Conservation (phyloP, 306 rosid genomes). For the Cotoneaster glaucophyllus region DNA sequence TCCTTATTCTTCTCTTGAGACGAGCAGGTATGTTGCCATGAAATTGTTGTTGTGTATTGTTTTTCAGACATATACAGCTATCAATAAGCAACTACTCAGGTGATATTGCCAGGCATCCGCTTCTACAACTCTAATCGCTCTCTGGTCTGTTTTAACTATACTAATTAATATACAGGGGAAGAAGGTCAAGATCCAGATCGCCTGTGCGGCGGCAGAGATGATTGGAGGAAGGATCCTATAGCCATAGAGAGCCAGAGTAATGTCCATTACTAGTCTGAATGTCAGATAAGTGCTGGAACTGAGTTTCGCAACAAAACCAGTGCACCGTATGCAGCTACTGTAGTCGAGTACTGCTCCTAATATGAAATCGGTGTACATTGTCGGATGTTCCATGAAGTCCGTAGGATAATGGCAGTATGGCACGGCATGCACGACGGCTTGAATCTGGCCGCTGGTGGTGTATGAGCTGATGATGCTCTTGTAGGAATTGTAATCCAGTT, state of each 20-base stretch:
- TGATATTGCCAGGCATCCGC: slow-evolving; percentile 51
- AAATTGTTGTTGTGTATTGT: slow-evolving; percentile 47
- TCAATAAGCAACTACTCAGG: slow-evolving; percentile 65
- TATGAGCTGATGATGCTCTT: neutral
- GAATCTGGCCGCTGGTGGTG: neutral
- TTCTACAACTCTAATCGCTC: slow-evolving; percentile 9
- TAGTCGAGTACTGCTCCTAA: neutral
- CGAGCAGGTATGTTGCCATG: slow-evolving; percentile 68
- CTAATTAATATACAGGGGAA: slow-evolving; percentile 53
- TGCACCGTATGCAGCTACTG: neutral
- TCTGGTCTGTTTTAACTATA: slow-evolving; percentile 22
- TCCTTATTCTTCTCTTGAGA: slow-evolving; percentile 92
- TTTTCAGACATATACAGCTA: slow-evolving; percentile 57
- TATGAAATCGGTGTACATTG: neutral
- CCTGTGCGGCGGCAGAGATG: slow-evolving; percentile 74
- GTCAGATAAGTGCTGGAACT: neutral
- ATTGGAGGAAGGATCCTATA: slow-evolving; percentile 11
- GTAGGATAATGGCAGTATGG: neutral
- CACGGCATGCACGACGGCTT: neutral
- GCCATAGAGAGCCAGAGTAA: neutral
- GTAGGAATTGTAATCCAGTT: neutral
- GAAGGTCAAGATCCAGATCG: slow-evolving; percentile 84
- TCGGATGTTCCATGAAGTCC: neutral
- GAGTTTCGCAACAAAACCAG: neutral
- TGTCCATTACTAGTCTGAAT: neutral